Percentiles rank a stretch among this genome's conserved stretches.
phyloP scores from a whole-genome alignment of 1,284 basidiomycete species.

The Jaminaea rosea region DNA sequence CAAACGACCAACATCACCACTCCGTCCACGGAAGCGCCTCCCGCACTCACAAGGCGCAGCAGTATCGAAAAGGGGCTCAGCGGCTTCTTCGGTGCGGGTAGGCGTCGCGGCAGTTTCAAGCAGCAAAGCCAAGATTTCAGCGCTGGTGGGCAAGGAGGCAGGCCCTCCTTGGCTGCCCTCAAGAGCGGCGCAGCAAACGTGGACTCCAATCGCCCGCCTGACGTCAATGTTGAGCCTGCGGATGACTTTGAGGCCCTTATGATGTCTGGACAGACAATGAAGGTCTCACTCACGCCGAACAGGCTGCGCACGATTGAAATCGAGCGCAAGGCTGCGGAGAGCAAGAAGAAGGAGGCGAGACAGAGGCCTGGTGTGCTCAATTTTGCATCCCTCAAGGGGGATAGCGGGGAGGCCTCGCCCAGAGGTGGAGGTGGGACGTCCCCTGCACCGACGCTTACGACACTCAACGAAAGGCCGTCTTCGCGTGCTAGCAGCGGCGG shows the following conservation, averaged over 20 bases:
- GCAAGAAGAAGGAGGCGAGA: constrained; percentile 10
- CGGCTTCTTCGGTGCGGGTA: constrained; percentile 1
- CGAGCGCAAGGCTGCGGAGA: constrained; percentile 15
- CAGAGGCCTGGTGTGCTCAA: constrained; percentile 19
- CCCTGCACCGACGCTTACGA: neutral
- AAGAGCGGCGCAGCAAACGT: neutral
- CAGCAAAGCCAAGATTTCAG: constrained; percentile 7
- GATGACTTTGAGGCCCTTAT: constrained; percentile 37
- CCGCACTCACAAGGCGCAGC: neutral
- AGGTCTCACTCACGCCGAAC: constrained; percentile 78
- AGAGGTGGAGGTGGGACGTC: neutral
- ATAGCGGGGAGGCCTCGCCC: neutral
- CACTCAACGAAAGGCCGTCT: neutral
- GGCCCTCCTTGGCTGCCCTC: too few relatives aligned
- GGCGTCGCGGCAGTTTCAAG: constrained; percentile 26
- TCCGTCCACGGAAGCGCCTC: neutral
- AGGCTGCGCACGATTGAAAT: constrained; percentile 37
- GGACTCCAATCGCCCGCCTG: neutral
- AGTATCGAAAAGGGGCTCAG: neutral
- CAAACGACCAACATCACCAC: neutral
- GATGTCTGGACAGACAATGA: constrained; percentile 35
- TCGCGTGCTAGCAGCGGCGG: neutral
- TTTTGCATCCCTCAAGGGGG: neutral
- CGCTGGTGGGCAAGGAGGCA: too few relatives aligned
- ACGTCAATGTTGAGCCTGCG: neutral